Conservation (phyloP, 129 eudicot species). For the Helianthus tuberosus region DNA sequence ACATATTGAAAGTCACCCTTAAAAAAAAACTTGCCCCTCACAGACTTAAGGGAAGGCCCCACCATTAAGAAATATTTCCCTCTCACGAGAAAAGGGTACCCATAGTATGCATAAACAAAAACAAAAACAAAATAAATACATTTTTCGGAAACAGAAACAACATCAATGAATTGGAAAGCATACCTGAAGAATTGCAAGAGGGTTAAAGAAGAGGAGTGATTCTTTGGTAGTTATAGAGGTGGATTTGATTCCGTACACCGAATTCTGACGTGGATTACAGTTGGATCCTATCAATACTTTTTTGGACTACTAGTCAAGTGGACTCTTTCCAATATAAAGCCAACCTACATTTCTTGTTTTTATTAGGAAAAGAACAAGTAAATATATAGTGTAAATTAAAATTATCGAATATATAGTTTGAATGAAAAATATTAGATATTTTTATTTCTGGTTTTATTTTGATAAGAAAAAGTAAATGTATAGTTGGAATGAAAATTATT, state of each 20-base stretch:
- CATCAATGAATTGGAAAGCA: neutral
- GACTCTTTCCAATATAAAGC: slow-evolving; percentile 1
- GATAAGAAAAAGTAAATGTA: no score
- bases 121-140: neutral
- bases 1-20: no score
- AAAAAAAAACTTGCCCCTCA: no score
- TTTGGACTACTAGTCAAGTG: slow-evolving; percentile 27
- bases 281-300: slow-evolving; percentile 33
- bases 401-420: no score
- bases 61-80: no score
- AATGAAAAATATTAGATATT: neutral
- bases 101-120: no score
- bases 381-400: neutral
- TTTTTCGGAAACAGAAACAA: neutral
- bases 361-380: neutral
- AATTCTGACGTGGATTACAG: slow-evolving; percentile 32
- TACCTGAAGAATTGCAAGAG: neutral
- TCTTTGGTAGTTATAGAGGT: neutral
- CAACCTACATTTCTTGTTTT: slow-evolving; percentile 13
- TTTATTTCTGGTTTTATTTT: slow-evolving; percentile 7
- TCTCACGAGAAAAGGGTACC: no score
- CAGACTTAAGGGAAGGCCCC: no score
- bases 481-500: neutral
- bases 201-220: neutral
- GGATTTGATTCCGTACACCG: slow-evolving; percentile 26